Conservation (phyloP, 2,329 filamentous ascomycete species). For the Juglanconis sp. region DNA sequence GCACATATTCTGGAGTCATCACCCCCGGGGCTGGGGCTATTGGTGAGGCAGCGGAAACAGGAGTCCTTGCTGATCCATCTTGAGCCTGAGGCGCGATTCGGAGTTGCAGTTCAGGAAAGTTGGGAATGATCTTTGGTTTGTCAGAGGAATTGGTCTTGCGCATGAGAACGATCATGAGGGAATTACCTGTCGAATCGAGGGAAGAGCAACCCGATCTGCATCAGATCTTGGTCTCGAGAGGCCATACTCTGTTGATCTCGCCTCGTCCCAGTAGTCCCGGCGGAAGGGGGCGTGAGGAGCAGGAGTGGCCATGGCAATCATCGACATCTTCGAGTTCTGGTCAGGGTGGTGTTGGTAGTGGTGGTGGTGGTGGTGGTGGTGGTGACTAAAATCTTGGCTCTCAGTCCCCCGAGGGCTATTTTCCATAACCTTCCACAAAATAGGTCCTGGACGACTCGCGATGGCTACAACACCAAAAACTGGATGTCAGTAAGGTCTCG, state of each 20-base stretch:
- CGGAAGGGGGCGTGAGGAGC: conserved; percentile 39
- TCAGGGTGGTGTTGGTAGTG: conserved; percentile 16
- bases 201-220: conserved; percentile 41
- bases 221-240: conserved; percentile 35
- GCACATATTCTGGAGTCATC: conserved; percentile 44
- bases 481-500: conserved; percentile 13
- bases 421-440: conserved; percentile 34
- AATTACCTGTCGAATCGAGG: conserved; percentile 51
- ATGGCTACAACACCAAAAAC: conserved; percentile 6
- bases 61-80: conserved; percentile 30
- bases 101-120: conserved; percentile 42
- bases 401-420: conserved; percentile 33
- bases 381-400: conserved; percentile 26
- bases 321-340: conserved; percentile 43
- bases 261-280: conserved; percentile 38
- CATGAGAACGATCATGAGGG: background rate
- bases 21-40: conserved; percentile 27
- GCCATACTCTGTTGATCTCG: conserved; percentile 31
- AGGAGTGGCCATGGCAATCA: conserved; percentile 45
- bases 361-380: background rate
- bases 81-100: conserved; percentile 31
- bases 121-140: conserved; percentile 30
- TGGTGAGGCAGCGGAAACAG: conserved; percentile 34
- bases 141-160: conserved; percentile 17
- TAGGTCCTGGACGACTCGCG: background rate